Conservation (phyloP, 2,329 filamentous ascomycete genomes). For the Coniella lustricola region DNA sequence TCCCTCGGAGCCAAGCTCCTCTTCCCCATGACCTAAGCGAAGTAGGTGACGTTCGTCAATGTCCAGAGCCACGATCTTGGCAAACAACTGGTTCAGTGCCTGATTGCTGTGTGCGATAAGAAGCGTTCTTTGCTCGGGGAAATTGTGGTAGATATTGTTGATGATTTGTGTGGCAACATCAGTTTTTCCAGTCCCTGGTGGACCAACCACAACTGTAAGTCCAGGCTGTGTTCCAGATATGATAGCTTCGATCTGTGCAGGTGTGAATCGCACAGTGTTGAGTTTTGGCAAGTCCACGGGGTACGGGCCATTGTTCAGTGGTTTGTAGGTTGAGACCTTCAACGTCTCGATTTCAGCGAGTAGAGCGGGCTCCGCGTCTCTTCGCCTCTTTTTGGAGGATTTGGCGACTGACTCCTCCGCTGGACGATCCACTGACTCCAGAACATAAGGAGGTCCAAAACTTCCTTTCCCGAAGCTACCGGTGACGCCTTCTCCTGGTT, state of each 20-base stretch:
- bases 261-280: slow-evolving; percentile 82
- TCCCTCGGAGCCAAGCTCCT: slow-evolving; percentile 77
- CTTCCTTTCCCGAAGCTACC: slow-evolving; percentile 63
- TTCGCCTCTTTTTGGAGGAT: slow-evolving; percentile 78
- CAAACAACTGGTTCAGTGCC: slow-evolving; percentile 92
- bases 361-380: slow-evolving; percentile 63
- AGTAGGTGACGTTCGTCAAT: slow-evolving; percentile 93
- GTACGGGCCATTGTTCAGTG: slow-evolving; percentile 84
- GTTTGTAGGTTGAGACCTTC: slow-evolving; percentile 83
- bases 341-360: slow-evolving; percentile 59
- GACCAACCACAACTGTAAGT: slow-evolving; percentile 86
- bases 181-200: slow-evolving; percentile 97
- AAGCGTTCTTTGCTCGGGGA: slow-evolving; percentile 83
- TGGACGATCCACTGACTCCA: slow-evolving; percentile 58
- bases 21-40: slow-evolving; percentile 88
- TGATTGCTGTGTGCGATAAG: slow-evolving; percentile 97
- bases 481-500: slow-evolving; percentile 64
- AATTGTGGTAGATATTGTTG: slow-evolving; percentile 98
- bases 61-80: slow-evolving; percentile 93
- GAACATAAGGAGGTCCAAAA: slow-evolving; percentile 81
- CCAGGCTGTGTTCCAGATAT: slow-evolving; percentile 91
- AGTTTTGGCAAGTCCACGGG: slow-evolving; percentile 73
- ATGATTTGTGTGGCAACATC: slow-evolving; percentile 98
- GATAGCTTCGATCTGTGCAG: slow-evolving; percentile 86
- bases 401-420: slow-evolving; percentile 45